phyloP scores from a whole-genome alignment of 2,329 filamentous ascomycete species.

The Malbranchea zuffiana region DNA sequence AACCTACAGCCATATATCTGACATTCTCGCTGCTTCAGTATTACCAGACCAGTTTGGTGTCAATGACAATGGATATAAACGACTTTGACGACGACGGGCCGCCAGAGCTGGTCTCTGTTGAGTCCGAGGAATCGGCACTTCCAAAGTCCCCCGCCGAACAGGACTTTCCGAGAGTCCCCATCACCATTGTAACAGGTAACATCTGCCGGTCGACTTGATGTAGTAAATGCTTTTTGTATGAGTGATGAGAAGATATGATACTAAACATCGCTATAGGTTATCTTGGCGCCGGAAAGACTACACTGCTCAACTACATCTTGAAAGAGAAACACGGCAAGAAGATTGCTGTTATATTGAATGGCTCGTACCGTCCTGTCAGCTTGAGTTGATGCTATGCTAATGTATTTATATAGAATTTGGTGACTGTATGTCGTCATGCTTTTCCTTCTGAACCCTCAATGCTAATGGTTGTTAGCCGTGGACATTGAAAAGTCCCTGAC shows the following conservation, averaged over 20 bases:
- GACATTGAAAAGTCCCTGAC: slow-evolving; percentile 96
- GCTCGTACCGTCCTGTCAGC: slow-evolving; percentile 31
- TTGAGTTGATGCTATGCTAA: slow-evolving; percentile 9
- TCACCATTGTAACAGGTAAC: slow-evolving; percentile 41
- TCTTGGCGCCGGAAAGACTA: slow-evolving; percentile 90
- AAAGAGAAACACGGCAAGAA: slow-evolving; percentile 94
- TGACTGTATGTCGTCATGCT: slow-evolving; percentile 55
- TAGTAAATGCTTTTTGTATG: slow-evolving; percentile 4
- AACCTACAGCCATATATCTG: too few relatives aligned
- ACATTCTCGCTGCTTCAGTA: too few relatives aligned
- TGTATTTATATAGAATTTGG: slow-evolving; percentile 54
- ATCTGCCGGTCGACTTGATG: background rate
- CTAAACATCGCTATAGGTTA: slow-evolving; percentile 51
- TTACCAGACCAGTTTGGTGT: too few relatives aligned
- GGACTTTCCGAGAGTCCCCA: slow-evolving; percentile 34
- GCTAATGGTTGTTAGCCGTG: slow-evolving; percentile 46
- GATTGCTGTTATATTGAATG: slow-evolving; percentile 95
- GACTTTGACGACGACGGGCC: slow-evolving; percentile 32
- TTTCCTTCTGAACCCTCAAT: background rate
- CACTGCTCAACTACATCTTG: slow-evolving; percentile 87
- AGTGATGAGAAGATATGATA: background rate
- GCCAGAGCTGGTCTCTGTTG: slow-evolving; percentile 35
- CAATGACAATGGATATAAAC: slow-evolving; percentile 12
- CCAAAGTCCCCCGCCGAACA: slow-evolving; percentile 21
- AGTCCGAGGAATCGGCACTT: slow-evolving; percentile 16